Conservation (phyloP, 768 basidiomycete species). For the Phlebiopsis flavidoalba region DNA sequence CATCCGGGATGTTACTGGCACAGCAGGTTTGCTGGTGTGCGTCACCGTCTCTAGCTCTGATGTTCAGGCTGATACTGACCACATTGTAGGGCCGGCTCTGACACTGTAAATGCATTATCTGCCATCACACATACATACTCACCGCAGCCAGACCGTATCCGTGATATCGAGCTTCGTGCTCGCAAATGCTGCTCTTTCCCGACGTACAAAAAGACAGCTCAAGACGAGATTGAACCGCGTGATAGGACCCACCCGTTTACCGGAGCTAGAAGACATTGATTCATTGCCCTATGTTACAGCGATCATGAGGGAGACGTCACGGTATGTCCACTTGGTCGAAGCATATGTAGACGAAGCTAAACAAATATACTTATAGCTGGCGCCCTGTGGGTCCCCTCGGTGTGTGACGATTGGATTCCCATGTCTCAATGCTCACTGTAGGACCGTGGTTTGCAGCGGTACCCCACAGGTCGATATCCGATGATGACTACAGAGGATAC, state of each 20-base stretch:
- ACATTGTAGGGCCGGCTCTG: not conserved
- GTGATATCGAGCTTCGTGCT: not conserved
- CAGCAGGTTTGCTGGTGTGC: not conserved
- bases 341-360: not conserved
- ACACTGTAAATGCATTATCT: not conserved
- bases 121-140: not conserved
- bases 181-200: not conserved
- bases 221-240: slow-evolving; percentile 1
- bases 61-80: too few species aligned
- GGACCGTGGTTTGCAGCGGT: not conserved
- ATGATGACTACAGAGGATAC: not conserved
- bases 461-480: not conserved
- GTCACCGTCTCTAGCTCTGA: too few species aligned
- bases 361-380: not conserved
- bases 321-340: not conserved
- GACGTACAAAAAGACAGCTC: not conserved
- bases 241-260: not conserved
- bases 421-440: not conserved
- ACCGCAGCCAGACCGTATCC: not conserved
- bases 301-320: not conserved
- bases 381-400: not conserved
- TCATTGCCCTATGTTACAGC: not conserved
- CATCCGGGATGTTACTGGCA: not conserved
- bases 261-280: not conserved
- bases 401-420: not conserved